Percentiles rank a stretch among this genome's conserved stretches.
These are phyloP conservation scores for Aphanomyces invadans DNA, from an alignment of 352 stramenopile genomes.

Conservation along the genomic window DNA sequence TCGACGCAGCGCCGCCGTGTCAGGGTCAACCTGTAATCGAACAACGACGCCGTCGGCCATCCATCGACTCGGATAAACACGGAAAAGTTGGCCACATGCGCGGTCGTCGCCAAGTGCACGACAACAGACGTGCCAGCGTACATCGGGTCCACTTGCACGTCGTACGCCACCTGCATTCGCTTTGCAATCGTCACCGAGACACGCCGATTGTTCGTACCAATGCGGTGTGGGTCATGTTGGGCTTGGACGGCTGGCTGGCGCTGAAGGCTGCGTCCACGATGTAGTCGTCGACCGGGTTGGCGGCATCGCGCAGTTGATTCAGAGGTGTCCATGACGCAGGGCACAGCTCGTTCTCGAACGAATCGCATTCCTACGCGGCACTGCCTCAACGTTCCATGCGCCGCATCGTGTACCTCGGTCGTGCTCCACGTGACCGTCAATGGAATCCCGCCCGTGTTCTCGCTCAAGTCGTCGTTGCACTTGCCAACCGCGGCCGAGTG, in stretches of 20 bases:
- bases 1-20: slow-evolving; percentile 17
- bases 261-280: slow-evolving; percentile 9
- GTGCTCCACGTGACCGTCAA: slow-evolving; percentile 3
- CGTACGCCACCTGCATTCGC: slow-evolving; percentile 24
- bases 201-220: too few species aligned
- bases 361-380: neutral
- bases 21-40: slow-evolving; percentile 28
- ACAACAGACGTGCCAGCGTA: slow-evolving; percentile 33
- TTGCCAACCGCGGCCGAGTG: neutral
- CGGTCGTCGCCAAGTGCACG: slow-evolving; percentile 27
- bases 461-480: neutral
- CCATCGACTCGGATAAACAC: slow-evolving; percentile 31
- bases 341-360: neutral
- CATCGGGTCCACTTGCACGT: slow-evolving; percentile 24
- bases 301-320: slow-evolving; percentile 1
- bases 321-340: neutral
- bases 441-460: neutral
- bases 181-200: too few species aligned
- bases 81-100: slow-evolving; percentile 11
- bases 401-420: neutral
- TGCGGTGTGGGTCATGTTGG: too few species aligned
- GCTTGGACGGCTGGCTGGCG: neutral
- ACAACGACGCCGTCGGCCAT: slow-evolving; percentile 26
- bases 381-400: too few species aligned
- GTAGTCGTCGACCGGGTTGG: neutral